Base-by-base conservation (phyloP, 2,329 filamentous ascomycete species). In the Phaeophleospora eucalypticola region DNA sequence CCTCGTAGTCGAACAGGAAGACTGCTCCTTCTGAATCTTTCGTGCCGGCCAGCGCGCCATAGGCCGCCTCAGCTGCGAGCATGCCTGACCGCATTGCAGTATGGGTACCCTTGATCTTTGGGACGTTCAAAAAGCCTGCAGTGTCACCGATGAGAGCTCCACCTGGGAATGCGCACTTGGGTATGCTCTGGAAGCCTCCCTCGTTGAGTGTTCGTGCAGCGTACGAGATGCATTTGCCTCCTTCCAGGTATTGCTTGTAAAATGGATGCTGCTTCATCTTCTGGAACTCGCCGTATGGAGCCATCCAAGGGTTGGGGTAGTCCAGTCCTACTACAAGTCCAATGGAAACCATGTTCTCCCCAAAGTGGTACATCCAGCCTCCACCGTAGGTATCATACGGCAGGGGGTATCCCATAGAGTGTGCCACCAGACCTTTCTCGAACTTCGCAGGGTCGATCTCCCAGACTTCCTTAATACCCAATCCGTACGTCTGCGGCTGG, bases 291-390 rank as follows among this genome's bases (percentile, higher is more conserved):
- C 83, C 81, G 66, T 97, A 98, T 0, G 93, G 93, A 3, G 90
- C 93, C 45, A 97, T 71, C 89, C 91, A 98, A 0, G 93, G 93
- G 70, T 98, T 98, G 35, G 87, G 78, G 68, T 98, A 98, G 74
- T 98, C 93, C 44, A 98, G 78, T 18, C 90, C 90, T 32, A 94
- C 87, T 9, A 98, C 93, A 15, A 97, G 76, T 18, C 93, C 93
- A 46, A 98, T 77, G 57, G 84, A 89, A 50, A 98, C 91, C 60
- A 97, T 80, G 69, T 97, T 98, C 60, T 98, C 91, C 32, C 90
- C 93, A 68, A 97, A 98, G 69, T 98, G 93, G 65, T 98, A 98
- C 87, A 98, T 90, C 84, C 89, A 98, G n/a, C 87, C 89, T 56
- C 93, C 93, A 57, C 93, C 93, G 65, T 98, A 98, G 7, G 90